phyloP scores from a whole-genome alignment of 441 rosid genomes.

The Adansonia grandidieri region DNA sequence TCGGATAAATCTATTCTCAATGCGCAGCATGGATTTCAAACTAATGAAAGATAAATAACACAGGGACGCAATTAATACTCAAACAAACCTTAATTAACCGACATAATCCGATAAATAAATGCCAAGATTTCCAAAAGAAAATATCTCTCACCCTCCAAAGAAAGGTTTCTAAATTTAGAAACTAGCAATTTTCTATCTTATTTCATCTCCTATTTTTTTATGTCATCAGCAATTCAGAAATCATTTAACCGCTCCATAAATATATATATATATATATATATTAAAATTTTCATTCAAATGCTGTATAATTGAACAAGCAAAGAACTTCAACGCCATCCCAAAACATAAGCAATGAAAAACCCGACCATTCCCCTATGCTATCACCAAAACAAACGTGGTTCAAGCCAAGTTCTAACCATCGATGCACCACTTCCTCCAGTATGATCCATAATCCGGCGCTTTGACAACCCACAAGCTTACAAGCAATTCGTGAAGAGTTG shows the following conservation, averaged over 20 bases:
- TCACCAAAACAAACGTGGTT: constrained; percentile 47
- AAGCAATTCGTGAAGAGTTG: constrained; percentile 58
- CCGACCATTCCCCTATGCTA: constrained; percentile 22
- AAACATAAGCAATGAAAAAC: constrained; percentile 25
- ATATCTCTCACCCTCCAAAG: neutral
- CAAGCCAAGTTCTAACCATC: constrained; percentile 41
- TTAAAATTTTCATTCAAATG: neutral
- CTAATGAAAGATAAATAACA: neutral
- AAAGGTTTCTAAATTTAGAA: neutral
- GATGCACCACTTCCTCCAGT: constrained; percentile 53
- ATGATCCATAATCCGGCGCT: constrained; percentile 60
- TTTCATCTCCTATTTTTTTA: neutral
- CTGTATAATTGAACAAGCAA: neutral
- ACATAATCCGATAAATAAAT: neutral
- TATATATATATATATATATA: neutral
- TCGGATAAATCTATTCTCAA: neutral
- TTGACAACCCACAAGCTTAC: constrained; percentile 58
- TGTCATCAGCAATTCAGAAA: neutral
- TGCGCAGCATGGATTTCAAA: neutral
- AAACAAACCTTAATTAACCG: neutral
- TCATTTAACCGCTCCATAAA: neutral
- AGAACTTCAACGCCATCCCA: neutral
- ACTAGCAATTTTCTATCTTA: neutral
- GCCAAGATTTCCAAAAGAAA: neutral
- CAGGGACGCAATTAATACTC: neutral